Evolutionary conservation across 257 asterid genomes (phyloP), one percentile per base, ranked within the genome.

Genomic region (Fraxinus anomala): DNA sequence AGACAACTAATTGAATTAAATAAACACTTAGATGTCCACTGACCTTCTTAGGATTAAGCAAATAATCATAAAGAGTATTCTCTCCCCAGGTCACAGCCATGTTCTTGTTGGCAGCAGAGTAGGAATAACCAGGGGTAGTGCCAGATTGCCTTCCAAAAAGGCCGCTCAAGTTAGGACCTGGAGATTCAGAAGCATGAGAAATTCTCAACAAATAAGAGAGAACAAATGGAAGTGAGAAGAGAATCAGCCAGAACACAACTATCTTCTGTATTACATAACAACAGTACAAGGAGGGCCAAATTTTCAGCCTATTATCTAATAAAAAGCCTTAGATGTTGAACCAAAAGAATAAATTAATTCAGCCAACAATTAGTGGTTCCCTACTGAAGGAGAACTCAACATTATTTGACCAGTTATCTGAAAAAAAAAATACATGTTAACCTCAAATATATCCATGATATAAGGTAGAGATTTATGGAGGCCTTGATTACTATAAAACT

Each of bases 11-110:
- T 0, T 11, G 49, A 44, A 14, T 33, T 40, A 10, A 28, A 68
- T 63, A 3, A 10, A 63, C 28, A 30, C 59, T 37, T n/a, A 59
- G 11, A 14, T 37, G 31, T 10, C 28, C 10, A 19, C 39, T 5
- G 80, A 94, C 98, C 98, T 92, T 92, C 93, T 90, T 91, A 4
- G 97, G 95, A 61, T 91, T 94, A 19, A 94, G 97, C 92, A 94
- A 86, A 87, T 94, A 94, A 39, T 94, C 97, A 33, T 94, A 94
- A 28, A 94, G 88, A 0, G 99, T 86, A n/a, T 84, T 91, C 87
- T 94, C 97, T 85, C 78, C 97, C 99, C 99, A 94, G 7, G 0
- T 75, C 54, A 94, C 99, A 76, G 97, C 97, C 98, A 80, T 92
- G 79, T 75, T 90, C 90, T 92, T 94, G 91, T 92, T 94, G 44